These are phyloP conservation scores for Stropharia rugosoannulata DNA, from an alignment of 768 basidiomycete species.

Conservation along the genomic window DNA sequence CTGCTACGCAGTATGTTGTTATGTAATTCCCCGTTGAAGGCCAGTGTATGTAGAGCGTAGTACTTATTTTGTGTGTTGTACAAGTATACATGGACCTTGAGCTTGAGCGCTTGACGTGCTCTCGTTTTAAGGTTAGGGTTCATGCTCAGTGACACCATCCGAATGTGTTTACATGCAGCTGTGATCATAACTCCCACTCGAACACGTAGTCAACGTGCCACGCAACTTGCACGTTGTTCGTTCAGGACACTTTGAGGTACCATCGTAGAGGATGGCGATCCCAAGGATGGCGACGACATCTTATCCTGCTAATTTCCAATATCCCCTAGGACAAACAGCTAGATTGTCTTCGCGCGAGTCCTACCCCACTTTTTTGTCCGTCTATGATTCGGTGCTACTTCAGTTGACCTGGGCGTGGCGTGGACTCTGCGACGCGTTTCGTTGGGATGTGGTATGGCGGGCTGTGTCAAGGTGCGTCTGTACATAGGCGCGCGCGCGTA, in stretches of 20 bases:
- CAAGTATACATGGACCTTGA: not conserved
- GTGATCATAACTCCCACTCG: not conserved
- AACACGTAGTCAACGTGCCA: constrained; percentile 10
- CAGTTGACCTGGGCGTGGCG: constrained; percentile 58
- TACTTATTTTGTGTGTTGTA: no score
- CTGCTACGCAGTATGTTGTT: constrained; percentile 5
- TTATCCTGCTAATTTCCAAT: constrained; percentile 20
- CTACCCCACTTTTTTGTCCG: constrained; percentile 71
- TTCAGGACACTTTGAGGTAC: not conserved
- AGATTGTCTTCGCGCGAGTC: constrained; percentile 42
- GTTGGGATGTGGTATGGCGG: constrained; percentile 65
- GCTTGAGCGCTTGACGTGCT: constrained; percentile 8
- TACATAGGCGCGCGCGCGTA: not conserved
- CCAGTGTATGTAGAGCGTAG: no score
- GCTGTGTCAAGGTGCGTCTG: constrained; percentile 54
- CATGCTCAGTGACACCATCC: constrained; percentile 1
- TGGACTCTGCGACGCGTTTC: constrained; percentile 70
- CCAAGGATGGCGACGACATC: constrained; percentile 13
- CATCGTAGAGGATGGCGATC: not conserved
- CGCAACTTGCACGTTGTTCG: not conserved
- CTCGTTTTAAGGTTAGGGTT: constrained; percentile 40
- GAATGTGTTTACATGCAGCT: constrained; percentile 1
- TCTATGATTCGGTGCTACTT: constrained; percentile 56
- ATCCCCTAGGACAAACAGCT: constrained; percentile 12
- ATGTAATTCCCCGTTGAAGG: not conserved